Evolutionary conservation across 208 protist species (phyloP).

Genomic region (Trypanosoma cruzi): DNA sequence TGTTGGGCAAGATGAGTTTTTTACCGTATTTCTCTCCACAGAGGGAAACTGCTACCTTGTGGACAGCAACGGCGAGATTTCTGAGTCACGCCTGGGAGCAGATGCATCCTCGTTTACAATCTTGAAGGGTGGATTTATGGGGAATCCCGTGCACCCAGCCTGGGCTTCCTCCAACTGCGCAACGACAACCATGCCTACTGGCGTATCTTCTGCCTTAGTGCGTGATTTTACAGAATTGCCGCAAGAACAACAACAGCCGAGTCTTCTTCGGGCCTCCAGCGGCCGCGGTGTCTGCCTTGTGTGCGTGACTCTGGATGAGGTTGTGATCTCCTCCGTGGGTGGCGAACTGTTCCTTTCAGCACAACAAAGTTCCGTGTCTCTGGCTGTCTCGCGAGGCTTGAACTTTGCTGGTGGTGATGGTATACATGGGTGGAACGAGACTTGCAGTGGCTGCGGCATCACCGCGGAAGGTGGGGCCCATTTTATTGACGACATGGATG

Average conservation of each 20-base stretch:
- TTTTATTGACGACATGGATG: background rate
- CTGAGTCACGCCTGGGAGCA: constrained; percentile 64
- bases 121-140: constrained; percentile 38
- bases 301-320: constrained; percentile 73
- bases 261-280: constrained; percentile 10
- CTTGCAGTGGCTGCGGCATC: background rate
- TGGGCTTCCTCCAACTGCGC: constrained; percentile 6
- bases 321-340: constrained; percentile 71
- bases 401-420: background rate
- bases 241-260: constrained; percentile 11
- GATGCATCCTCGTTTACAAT: constrained; percentile 83
- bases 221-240: background rate
- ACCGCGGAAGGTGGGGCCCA: constrained; percentile 3
- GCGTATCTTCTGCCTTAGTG: background rate
- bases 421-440: background rate
- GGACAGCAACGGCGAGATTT: constrained; percentile 39
- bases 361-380: background rate
- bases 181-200: background rate
- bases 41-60: constrained; percentile 70
- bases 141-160: constrained; percentile 10
- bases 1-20: constrained; percentile 54
- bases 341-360: constrained; percentile 35
- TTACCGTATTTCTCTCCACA: constrained; percentile 58
- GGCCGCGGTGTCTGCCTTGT: constrained; percentile 53
- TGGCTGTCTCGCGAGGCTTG: background rate